Percentiles rank a stretch among this genome's conserved stretches.
These are phyloP conservation scores for Fusarium xylarioides DNA, from an alignment of 2,329 filamentous ascomycete genomes.

Conservation along the genomic window DNA sequence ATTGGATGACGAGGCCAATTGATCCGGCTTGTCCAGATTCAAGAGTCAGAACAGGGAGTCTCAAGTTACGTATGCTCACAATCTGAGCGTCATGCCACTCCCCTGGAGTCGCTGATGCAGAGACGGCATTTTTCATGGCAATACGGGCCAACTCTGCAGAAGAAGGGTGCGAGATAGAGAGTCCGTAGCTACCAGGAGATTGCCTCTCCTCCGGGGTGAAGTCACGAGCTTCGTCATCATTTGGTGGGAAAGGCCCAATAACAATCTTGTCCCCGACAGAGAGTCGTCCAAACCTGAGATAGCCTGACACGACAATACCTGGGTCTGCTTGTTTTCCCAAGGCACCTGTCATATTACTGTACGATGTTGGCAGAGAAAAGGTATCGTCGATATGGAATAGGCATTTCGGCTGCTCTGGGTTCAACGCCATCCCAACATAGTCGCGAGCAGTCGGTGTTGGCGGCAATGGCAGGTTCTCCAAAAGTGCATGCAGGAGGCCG, in stretches of 20 bases:
- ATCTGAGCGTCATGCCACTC: conserved; percentile 86
- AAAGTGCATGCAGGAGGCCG: conserved; percentile 80
- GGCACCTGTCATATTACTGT: conserved; percentile 44
- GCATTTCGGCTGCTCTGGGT: conserved; percentile 67
- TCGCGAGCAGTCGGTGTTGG: conserved; percentile 61
- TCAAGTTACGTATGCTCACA: conserved; percentile 86
- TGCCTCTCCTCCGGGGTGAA: conserved; percentile 56
- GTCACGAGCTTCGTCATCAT: conserved; percentile 57
- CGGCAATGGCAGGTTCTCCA: conserved; percentile 79
- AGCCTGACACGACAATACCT: conserved; percentile 83
- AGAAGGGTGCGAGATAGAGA: conserved; percentile 63
- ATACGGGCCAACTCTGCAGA: conserved; percentile 63
- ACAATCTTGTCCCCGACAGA: conserved; percentile 80
- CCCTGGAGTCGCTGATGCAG: conserved; percentile 62
- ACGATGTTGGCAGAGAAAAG: conserved; percentile 77
- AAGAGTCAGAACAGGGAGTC: conserved; percentile 81
- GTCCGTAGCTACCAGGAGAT: conserved; percentile 57
- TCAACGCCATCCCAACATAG: conserved; percentile 63
- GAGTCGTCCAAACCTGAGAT: conserved; percentile 81
- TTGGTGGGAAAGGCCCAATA: conserved; percentile 78
- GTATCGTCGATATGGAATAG: conserved; percentile 93
- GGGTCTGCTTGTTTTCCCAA: conserved; percentile 47
- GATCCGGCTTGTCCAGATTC: conserved; percentile 88
- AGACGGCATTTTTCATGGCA: conserved; percentile 61
- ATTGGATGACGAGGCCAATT: conserved; percentile 76